Conservation (phyloP, 2,329 filamentous ascomycete genomes). For the Cercospora zeae-maydis region DNA sequence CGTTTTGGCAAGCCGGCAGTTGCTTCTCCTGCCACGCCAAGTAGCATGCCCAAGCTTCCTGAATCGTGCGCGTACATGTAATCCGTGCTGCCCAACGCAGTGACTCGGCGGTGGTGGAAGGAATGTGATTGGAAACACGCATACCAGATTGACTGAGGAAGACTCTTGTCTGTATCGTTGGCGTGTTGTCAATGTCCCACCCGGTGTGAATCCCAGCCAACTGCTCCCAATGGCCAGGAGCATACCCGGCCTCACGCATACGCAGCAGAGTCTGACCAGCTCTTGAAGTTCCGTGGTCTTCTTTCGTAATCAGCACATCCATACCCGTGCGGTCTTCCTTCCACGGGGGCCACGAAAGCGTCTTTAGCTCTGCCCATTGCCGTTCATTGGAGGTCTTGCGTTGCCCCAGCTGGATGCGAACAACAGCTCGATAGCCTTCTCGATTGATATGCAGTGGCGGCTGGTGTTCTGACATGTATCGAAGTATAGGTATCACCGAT, state of each 20-base stretch:
- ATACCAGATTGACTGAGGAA: slow-evolving; percentile 31
- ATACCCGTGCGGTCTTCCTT: slow-evolving; percentile 60
- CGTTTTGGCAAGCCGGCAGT: slow-evolving; percentile 37
- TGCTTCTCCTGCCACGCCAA: slow-evolving; percentile 51
- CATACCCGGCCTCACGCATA: slow-evolving; percentile 60
- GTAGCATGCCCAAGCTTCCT: slow-evolving; percentile 65
- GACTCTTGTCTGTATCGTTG: slow-evolving; percentile 58
- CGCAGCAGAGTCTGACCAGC: slow-evolving; percentile 54
- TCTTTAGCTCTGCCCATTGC: slow-evolving; percentile 58
- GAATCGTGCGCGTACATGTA: slow-evolving; percentile 56
- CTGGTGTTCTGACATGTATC: slow-evolving; percentile 53
- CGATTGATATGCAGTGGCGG: slow-evolving; percentile 56
- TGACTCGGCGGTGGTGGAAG: background rate
- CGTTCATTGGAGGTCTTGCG: slow-evolving; percentile 54
- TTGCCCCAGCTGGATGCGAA: slow-evolving; percentile 56
- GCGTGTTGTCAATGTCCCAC: slow-evolving; percentile 61
- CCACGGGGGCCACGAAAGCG: slow-evolving; percentile 63
- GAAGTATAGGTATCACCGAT: slow-evolving; percentile 56
- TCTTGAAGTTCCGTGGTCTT: slow-evolving; percentile 55
- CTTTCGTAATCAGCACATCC: slow-evolving; percentile 55
- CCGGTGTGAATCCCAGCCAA: slow-evolving; percentile 55
- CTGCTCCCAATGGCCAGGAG: slow-evolving; percentile 49
- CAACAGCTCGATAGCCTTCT: slow-evolving; percentile 55
- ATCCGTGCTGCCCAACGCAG: slow-evolving; percentile 55
- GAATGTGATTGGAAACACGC: slow-evolving; percentile 17